Evolutionary conservation across 768 basidiomycete species (phyloP).

Genomic region (Pholiota microspora): DNA sequence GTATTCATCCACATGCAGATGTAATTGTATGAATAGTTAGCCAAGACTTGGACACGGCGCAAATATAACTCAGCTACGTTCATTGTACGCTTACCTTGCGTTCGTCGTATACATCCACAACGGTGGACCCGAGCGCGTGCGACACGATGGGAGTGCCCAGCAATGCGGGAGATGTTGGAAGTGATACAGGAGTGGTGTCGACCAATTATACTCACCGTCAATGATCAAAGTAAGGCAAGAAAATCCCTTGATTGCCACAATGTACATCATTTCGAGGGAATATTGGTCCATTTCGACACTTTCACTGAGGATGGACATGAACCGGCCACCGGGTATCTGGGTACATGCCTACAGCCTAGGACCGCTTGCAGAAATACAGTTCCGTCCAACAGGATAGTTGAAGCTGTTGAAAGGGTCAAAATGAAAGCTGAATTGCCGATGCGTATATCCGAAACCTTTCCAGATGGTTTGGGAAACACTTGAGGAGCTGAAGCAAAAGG

Average conservation of each 20-base stretch:
- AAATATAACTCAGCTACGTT: neutral
- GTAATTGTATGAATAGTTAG: neutral
- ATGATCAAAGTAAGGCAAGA: no score
- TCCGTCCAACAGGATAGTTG: neutral
- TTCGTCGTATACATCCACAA: neutral
- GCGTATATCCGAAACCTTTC: neutral
- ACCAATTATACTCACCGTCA: no score
- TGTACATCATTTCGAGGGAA: neutral
- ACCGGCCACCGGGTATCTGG: constrained; percentile 15
- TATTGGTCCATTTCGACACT: neutral
- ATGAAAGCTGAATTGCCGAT: neutral
- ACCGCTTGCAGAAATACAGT: neutral
- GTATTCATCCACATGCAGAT: neutral
- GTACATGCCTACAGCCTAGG: neutral
- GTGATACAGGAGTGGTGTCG: neutral
- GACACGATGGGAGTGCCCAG: neutral
- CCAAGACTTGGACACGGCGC: neutral
- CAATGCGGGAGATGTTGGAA: neutral
- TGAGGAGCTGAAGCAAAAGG: neutral
- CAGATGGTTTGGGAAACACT: neutral
- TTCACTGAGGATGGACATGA: neutral
- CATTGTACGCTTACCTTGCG: no score
- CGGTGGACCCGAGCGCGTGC: constrained; percentile 4
- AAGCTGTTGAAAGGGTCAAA: neutral
- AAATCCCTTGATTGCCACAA: constrained; percentile 4